Base-by-base conservation (phyloP, 208 protist species). In the Acanthamoeba triangularis region DNA sequence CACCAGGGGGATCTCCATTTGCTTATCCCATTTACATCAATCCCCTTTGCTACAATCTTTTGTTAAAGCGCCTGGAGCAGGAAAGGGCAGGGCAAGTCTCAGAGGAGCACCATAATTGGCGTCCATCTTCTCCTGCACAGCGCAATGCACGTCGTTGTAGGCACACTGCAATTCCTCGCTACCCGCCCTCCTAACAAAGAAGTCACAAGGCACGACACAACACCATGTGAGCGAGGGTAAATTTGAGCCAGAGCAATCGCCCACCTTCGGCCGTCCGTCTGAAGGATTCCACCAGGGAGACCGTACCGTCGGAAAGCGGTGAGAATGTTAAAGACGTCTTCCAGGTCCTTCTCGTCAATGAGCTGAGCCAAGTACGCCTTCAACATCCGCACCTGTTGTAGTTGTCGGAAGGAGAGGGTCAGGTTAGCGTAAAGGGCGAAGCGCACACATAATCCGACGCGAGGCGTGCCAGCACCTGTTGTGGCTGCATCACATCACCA, bases 261-360 rank as follows among this genome's bases (percentile, higher is more conserved):
- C 13, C 49, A 54, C 49, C 13, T 54, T 13, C 8, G 49, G n/a
- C n/a, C n/a, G n/a, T n/a, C 11, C 49, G 49, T 52, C 49, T 52
- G 7, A 14, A 52, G 49, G 11, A 52, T 52, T 52, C 49, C 11
- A 14, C 11, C 49, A 11, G 23, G 59, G 10, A 76, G 14, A 41
- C 6, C 67, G 72, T 80, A 80, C 72, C 72, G 72, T 49, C 72
- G 72, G 41, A 80, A 80, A 35, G 72, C 72, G 13, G 49, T 18
- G 72, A 80, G 72, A 47, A 80, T 47, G 72, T 80, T 41, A 37
- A 37, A 80, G 4, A 49, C 72, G 72, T 80, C 72, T 16, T 80
- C 72, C 16, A 80, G 72, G 23, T 80, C 72, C 18, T 80, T 80
- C 72, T 80, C 72, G 5, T 80, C 72, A 11, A 80, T 7, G 28